phyloP scores from a whole-genome alignment of 2,329 filamentous ascomycete genomes.

The Akanthomyces lecanii region DNA sequence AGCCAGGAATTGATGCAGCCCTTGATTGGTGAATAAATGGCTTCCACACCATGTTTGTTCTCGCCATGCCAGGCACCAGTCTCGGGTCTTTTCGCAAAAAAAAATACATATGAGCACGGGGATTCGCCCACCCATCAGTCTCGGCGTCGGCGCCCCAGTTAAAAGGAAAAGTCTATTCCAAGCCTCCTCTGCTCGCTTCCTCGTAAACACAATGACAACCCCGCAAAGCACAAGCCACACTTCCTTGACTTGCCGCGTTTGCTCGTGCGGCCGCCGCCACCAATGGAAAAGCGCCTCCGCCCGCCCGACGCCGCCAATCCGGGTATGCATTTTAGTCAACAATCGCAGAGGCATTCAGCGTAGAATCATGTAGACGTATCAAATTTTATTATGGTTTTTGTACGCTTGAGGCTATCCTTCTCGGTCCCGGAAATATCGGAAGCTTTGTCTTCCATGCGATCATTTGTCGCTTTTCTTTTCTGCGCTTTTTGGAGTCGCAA shows the following conservation, averaged over 20 bases:
- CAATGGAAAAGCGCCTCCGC: neutral
- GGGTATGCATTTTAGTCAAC: too few species aligned
- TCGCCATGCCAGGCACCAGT: neutral
- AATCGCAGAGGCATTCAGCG: too few species aligned
- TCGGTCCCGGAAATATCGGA: conserved; percentile 5
- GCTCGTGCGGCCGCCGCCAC: neutral
- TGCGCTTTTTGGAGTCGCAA: neutral
- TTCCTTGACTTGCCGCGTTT: neutral
- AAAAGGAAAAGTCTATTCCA: neutral
- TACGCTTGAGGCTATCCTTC: conserved; percentile 13
- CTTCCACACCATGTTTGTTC: too few species aligned
- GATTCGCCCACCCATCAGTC: neutral
- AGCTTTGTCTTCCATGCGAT: neutral
- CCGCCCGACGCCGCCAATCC: neutral
- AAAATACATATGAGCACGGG: neutral
- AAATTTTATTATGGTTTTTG: conserved; percentile 14
- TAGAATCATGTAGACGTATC: neutral
- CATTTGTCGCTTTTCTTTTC: neutral
- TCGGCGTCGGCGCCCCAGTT: neutral
- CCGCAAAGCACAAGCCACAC: conserved; percentile 4
- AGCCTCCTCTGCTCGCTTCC: neutral
- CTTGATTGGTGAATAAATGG: too few species aligned
- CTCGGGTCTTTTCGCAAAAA: too few species aligned
- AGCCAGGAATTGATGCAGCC: too few species aligned
- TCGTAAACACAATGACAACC: neutral